A percentile compares a stretch with the other conserved stretches of the same genome.
Evolutionary conservation across 2,329 filamentous ascomycete genomes (phyloP).

Genomic region (Samsoniella hepiali): DNA sequence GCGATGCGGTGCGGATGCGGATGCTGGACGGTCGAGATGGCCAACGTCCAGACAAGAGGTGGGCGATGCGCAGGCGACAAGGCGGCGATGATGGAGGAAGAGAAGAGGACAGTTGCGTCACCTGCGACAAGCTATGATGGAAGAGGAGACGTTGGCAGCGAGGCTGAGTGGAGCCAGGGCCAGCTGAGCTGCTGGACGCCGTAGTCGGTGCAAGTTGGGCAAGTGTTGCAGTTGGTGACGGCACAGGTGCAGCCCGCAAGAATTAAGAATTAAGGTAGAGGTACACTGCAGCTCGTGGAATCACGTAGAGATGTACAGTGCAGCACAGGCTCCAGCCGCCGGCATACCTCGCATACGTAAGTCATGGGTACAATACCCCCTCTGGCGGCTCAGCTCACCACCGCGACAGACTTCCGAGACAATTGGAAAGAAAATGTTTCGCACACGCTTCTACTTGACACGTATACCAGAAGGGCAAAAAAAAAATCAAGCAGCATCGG

Average conservation of each 20-base stretch:
- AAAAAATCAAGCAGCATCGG: neutral
- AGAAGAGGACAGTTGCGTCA: neutral
- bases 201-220: no score
- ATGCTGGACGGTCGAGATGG: neutral
- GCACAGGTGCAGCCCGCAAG: neutral
- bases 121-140: conserved; percentile 12
- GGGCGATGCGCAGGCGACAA: neutral
- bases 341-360: conserved; percentile 4
- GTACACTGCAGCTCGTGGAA: neutral
- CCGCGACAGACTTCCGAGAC: neutral
- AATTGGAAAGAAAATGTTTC: neutral
- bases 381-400: no score
- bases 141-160: conserved; percentile 11
- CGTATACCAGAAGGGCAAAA: neutral
- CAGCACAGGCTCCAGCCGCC: neutral
- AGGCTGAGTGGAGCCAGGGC: conserved; percentile 10
- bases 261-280: no score
- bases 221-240: neutral
- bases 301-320: neutral
- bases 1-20: neutral
- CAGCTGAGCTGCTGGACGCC: neutral
- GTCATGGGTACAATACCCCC: conserved; percentile 10
- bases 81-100: neutral
- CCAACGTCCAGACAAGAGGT: neutral
- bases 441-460: no score